These are phyloP conservation scores for Heritiera fomes DNA, from an alignment of 345 rosid species.

Conservation along the genomic window DNA sequence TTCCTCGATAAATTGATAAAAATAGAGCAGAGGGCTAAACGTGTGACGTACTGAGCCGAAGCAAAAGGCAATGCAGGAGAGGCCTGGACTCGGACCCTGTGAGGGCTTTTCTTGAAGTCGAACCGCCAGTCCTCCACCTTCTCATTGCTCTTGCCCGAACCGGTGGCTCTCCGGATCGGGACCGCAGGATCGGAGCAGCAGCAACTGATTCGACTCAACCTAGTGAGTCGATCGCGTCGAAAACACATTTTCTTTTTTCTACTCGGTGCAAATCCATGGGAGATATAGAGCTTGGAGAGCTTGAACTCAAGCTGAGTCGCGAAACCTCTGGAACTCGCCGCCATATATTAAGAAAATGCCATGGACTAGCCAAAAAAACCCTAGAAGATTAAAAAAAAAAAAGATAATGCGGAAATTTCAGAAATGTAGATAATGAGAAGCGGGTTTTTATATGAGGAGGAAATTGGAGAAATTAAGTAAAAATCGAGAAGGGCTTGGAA, in stretches of 20 bases:
- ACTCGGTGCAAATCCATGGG: constrained; percentile 32
- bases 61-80: constrained; percentile 75
- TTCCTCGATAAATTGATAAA: background rate
- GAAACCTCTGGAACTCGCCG: constrained; percentile 57
- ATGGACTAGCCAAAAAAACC: constrained; percentile 33
- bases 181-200: constrained; percentile 61
- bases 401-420: background rate
- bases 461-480: constrained; percentile 13
- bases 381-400: constrained; percentile 19
- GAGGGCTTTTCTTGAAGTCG: constrained; percentile 55
- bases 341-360: constrained; percentile 59
- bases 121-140: constrained; percentile 58
- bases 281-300: constrained; percentile 37
- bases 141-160: constrained; percentile 41
- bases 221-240: constrained; percentile 19
- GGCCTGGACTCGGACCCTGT: constrained; percentile 51
- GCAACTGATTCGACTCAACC: constrained; percentile 41
- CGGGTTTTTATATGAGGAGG: background rate
- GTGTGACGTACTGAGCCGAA: constrained; percentile 63
- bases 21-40: background rate
- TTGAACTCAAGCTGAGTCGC: constrained; percentile 63
- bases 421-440: background rate
- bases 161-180: constrained; percentile 47
- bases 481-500: background rate
- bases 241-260: constrained; percentile 37